Evolutionary conservation across 129 eudicot species (phyloP), one percentile per base, ranked within the genome.

Genomic region (Flaveria trinervia): DNA sequence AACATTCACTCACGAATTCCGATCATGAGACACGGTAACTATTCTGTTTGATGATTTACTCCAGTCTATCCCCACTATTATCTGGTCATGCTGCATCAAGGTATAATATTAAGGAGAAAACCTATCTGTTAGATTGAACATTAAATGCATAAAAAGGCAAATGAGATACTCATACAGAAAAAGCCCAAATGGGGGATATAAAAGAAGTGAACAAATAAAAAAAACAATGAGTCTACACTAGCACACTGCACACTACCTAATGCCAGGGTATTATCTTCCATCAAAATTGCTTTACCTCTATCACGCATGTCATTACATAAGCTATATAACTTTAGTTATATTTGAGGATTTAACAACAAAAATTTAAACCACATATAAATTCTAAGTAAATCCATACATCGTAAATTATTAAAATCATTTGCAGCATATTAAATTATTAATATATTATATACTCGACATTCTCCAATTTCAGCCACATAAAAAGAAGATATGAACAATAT

Each of bases 11-110:
- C 82, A 94, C 99, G 99, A 91, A 85, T 94, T 94, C 72, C 99
- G 87, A 76, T 94, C 99, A 87, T 94, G 99, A 78, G 99, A 91
- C 25, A 94, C 99, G 16, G 97, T 91, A 48, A 94, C 99, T 68
- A 94, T 91, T 85, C 86, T 83, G 96, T 94, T 89, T 50, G 96
- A 87, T 45, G 86, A 82, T 77, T 66, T 77, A 83, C 99, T 84
- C 99, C 99, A 94, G 75, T 94, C 99, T 65, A 94, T 82, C 65
- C 96, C 99, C 18, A 96, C 91, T 72, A 94, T 89, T 76, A 94
- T 86, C 85, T 94, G 99, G 81, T 94, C 99, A 77, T 94, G 99
- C 99, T 94, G 93, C 79, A 70, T 55, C 77, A 82, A 61, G 43
- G 66, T 71, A 61, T 36, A 80, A 73, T 56, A 51, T 57, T 71